phyloP scores from a whole-genome alignment of 352 stramenopile species.

The Phytophthora kernoviae region DNA sequence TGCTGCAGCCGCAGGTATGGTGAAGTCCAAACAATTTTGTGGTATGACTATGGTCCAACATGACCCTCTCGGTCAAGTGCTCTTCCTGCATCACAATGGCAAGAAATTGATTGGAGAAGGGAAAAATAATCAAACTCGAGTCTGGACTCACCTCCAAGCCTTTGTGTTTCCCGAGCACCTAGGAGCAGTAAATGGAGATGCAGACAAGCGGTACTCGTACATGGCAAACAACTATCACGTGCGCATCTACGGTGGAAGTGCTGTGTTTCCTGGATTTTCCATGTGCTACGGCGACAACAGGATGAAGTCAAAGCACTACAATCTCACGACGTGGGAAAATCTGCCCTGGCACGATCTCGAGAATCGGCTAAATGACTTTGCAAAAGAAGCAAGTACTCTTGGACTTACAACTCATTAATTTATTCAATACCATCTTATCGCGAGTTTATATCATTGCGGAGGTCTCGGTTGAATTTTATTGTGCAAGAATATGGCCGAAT shows the following conservation, averaged over 20 bases:
- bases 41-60: conserved; percentile 61
- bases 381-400: conserved; percentile 14
- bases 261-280: conserved; percentile 9
- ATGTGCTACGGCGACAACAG: conserved; percentile 35
- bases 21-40: conserved; percentile 45
- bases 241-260: conserved; percentile 19
- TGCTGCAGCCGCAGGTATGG: conserved; percentile 37
- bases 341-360: conserved; percentile 26
- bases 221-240: conserved; percentile 25
- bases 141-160: conserved; percentile 32
- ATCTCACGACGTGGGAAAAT: conserved; percentile 14
- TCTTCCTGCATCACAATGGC: conserved; percentile 59
- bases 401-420: conserved; percentile 8
- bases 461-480: too few relatives aligned
- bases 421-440: too few relatives aligned
- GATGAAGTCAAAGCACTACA: conserved; percentile 31
- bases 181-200: conserved; percentile 1
- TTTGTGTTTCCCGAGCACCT: conserved; percentile 27
- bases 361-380: conserved; percentile 15
- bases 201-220: conserved; percentile 24
- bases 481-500: too few relatives aligned
- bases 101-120: conserved; percentile 38
- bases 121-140: conserved; percentile 13
- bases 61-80: conserved; percentile 33
- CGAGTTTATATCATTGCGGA: too few relatives aligned